A percentile compares a stretch with the other conserved stretches of the same genome.
These are phyloP conservation scores for Hanseniaspora pseudoguilliermondii DNA, from an alignment of 805 yeast genomes.

Conservation along the genomic window DNA sequence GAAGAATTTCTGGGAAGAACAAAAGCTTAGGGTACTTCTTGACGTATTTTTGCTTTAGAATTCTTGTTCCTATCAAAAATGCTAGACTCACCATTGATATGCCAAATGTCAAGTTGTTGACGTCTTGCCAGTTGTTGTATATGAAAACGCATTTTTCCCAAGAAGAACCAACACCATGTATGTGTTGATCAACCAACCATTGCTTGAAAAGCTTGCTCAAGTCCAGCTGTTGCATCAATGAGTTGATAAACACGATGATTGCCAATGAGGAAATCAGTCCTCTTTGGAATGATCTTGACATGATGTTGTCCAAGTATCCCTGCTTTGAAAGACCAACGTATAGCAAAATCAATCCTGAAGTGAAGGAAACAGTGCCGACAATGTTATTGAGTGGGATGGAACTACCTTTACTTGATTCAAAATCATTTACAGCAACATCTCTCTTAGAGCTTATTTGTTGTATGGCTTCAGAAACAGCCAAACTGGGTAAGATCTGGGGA, in stretches of 20 bases:
- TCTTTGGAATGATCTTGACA: constrained; percentile 14
- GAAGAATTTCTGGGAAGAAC: constrained; percentile 11
- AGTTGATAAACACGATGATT: constrained; percentile 9
- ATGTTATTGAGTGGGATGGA: background rate
- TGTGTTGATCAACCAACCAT: constrained; percentile 4
- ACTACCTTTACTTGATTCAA: background rate
- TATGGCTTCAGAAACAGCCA: constrained; percentile 12
- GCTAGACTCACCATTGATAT: constrained; percentile 1
- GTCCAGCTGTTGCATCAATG: constrained; percentile 5
- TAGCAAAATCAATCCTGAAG: constrained; percentile 7
- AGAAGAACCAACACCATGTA: constrained; percentile 9
- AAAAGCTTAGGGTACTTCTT: constrained; percentile 4
- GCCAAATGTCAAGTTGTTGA: background rate
- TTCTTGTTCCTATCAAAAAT: constrained; percentile 9
- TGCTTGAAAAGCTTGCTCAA: constrained; percentile 1
- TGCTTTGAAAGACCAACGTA: constrained; percentile 5
- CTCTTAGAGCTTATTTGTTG: background rate
- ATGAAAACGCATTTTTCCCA: constrained; percentile 12
- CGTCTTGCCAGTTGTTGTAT: background rate
- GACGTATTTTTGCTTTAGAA: constrained; percentile 1
- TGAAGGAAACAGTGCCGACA: constrained; percentile 1
- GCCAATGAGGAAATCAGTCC: constrained; percentile 13
- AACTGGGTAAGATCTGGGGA: constrained; percentile 10
- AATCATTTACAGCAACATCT: background rate
- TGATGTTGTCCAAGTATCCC: constrained; percentile 11